Evolutionary conservation across 2,329 filamentous ascomycete genomes (phyloP).

Genomic region (Sporothrix variecibatus): DNA sequence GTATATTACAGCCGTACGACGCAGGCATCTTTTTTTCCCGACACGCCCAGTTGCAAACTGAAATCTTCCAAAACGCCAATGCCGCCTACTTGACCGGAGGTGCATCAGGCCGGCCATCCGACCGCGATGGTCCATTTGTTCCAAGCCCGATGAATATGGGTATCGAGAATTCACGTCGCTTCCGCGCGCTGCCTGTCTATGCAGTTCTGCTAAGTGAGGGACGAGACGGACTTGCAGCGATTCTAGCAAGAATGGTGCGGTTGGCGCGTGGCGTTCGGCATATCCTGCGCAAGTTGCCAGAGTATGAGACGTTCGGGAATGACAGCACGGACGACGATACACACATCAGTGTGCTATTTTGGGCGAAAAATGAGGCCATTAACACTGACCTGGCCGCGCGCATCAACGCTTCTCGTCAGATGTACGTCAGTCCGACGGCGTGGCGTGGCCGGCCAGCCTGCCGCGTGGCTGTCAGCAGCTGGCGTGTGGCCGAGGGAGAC

Average conservation of each 20-base stretch:
- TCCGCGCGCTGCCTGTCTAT: slow-evolving; percentile 88
- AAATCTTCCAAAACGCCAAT: slow-evolving; percentile 80
- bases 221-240: slow-evolving; percentile 63
- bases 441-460: slow-evolving; percentile 76
- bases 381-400: slow-evolving; percentile 68
- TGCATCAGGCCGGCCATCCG: slow-evolving; percentile 24
- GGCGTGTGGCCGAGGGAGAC: slow-evolving; percentile 74
- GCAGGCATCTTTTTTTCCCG: slow-evolving; percentile 85
- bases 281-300: slow-evolving; percentile 61
- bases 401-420: slow-evolving; percentile 72
- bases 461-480: slow-evolving; percentile 84
- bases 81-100: slow-evolving; percentile 68
- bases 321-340: slow-evolving; percentile 49
- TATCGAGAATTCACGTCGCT: slow-evolving; percentile 87
- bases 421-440: slow-evolving; percentile 80
- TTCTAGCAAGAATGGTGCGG: slow-evolving; percentile 71
- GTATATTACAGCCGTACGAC: slow-evolving; percentile 70
- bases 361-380: slow-evolving; percentile 63
- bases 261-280: slow-evolving; percentile 68
- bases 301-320: slow-evolving; percentile 67
- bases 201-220: slow-evolving; percentile 77
- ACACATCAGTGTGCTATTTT: slow-evolving; percentile 73
- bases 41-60: slow-evolving; percentile 56
- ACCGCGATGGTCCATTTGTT: slow-evolving; percentile 47
- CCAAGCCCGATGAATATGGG: slow-evolving; percentile 85